Evolutionary conservation across 345 rosid species (phyloP), one percentile per base, ranked within the genome.

Genomic region (Eucalyptus albens): DNA sequence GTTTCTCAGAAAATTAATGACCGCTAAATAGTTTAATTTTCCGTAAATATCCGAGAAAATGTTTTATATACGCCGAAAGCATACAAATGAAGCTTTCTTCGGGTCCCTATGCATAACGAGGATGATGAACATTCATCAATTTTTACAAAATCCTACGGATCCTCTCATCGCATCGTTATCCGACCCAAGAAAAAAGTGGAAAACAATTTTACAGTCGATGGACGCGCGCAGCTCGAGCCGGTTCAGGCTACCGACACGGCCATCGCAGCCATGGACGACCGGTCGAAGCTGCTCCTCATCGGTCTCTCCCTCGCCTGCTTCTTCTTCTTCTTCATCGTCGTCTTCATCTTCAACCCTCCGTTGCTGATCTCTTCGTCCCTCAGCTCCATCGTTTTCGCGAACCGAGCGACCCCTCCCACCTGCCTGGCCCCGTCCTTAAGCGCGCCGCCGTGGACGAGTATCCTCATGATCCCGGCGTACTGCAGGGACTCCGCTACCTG

Each of bases 401-500:
- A 40, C 27, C 62, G 91, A 27, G 47, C 62, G 59, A 55, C 31
- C 2, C 60, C 86, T 12, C 19, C 86, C 83, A 31, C 40, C 14
- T n/a, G 55, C 33, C 87, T 10, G 89, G 91, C 31, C 47, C 83
- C 83, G 9, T 90, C 94, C 90, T 89, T 92, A 8, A 88, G 37
- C 1, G 94, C 94, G 29, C 95, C 95, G 3, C 94, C 92, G 26
- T 91, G 80, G 40, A 93, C 87, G 8, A 96, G 90, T 9, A 96
- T 92, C 90, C 97, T 90, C 6, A 90, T 90, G 37, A 96, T 96
- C 51, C 96, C 96, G 37, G 62, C 90, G 51, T 93, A 96, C 45
- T 96, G 94, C 45, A 94, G 86, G 26, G 94, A 94, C 88, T 95
- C 94, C 0, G 97, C 95, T 50, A 96, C 92, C 86, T 95, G 96